A percentile compares a stretch with the other conserved stretches of the same genome.
Conservation (phyloP, 2,329 filamentous ascomycete species). For the Ophiocordyceps camponoti-rufipedis region DNA sequence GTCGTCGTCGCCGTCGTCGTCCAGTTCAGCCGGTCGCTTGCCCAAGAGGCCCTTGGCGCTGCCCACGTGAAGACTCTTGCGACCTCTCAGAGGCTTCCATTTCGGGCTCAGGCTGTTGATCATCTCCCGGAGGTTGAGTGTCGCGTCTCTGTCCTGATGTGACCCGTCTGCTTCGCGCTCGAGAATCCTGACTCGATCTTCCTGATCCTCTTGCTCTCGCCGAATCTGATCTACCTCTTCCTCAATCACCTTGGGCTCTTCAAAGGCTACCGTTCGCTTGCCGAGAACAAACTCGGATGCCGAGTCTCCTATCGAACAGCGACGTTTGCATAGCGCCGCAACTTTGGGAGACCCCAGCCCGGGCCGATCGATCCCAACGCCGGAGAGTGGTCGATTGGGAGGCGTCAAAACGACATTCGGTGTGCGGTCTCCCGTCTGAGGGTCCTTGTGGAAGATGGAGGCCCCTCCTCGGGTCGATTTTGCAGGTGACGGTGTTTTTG, state of each 20-base stretch:
- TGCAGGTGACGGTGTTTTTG: slow-evolving; percentile 5
- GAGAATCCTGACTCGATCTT: slow-evolving; percentile 37
- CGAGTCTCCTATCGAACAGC: slow-evolving; percentile 52
- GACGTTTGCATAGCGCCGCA: slow-evolving; percentile 50
- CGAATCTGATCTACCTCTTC: slow-evolving; percentile 42
- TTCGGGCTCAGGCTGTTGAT: slow-evolving; percentile 64
- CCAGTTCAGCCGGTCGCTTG: slow-evolving; percentile 55
- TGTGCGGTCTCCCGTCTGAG: slow-evolving; percentile 34
- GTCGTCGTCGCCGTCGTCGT: slow-evolving; percentile 44
- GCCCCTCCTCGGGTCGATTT: slow-evolving; percentile 7
- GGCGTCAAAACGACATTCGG: slow-evolving; percentile 43
- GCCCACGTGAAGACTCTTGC: slow-evolving; percentile 62
- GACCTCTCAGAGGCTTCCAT: slow-evolving; percentile 45
- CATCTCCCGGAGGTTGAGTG: slow-evolving; percentile 54
- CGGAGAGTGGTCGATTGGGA: slow-evolving; percentile 36
- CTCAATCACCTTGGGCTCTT: slow-evolving; percentile 44
- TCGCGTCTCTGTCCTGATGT: slow-evolving; percentile 39
- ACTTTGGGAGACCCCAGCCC: slow-evolving; percentile 63
- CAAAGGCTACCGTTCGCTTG: slow-evolving; percentile 36
- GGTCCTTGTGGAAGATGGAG: slow-evolving; percentile 33
- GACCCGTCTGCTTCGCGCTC: slow-evolving; percentile 26
- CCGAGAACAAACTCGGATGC: slow-evolving; percentile 44
- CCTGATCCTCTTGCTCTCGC: slow-evolving; percentile 40
- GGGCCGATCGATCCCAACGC: slow-evolving; percentile 48
- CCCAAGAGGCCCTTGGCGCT: slow-evolving; percentile 56